These are phyloP conservation scores for Xylaria sp. DNA, from an alignment of 2,329 filamentous ascomycete genomes.

Conservation along the genomic window DNA sequence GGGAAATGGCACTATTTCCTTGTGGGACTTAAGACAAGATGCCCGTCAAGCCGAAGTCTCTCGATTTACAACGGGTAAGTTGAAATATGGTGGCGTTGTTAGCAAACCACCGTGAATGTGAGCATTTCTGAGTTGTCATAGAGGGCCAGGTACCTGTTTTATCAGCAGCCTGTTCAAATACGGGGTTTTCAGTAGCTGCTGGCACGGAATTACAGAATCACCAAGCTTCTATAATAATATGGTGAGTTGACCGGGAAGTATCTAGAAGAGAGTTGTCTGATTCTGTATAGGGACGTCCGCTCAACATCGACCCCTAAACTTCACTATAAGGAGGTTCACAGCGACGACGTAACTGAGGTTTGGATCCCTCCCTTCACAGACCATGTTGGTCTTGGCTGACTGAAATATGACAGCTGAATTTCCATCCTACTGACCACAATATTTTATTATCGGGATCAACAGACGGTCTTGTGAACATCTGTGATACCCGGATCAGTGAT, in stretches of 20 bases:
- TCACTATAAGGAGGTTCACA: slow-evolving; percentile 73
- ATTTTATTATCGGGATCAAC: slow-evolving; percentile 81
- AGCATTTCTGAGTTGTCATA: slow-evolving; percentile 45
- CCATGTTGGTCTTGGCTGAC: slow-evolving; percentile 35
- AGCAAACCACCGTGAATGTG: slow-evolving; percentile 3
- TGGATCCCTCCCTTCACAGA: slow-evolving; percentile 45
- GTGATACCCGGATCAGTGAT: slow-evolving; percentile 74
- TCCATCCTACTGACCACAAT: slow-evolving; percentile 69
- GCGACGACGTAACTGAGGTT: slow-evolving; percentile 73
- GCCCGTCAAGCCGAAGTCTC: slow-evolving; percentile 54
- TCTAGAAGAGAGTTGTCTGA: slow-evolving; percentile 14
- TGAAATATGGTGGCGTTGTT: slow-evolving; percentile 27
- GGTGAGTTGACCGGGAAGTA: slow-evolving; percentile 55
- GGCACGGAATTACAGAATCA: slow-evolving; percentile 78
- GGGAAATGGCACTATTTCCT: slow-evolving; percentile 73
- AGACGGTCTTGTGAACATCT: slow-evolving; percentile 82
- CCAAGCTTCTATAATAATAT: slow-evolving; percentile 70
- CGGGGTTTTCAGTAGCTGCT: slow-evolving; percentile 71
- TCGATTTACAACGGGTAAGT: slow-evolving; percentile 59
- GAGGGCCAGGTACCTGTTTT: slow-evolving; percentile 65
- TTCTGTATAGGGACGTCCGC: slow-evolving; percentile 66
- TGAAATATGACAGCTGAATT: slow-evolving; percentile 61
- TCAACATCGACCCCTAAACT: slow-evolving; percentile 59
- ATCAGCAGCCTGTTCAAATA: slow-evolving; percentile 70
- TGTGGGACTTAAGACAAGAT: slow-evolving; percentile 72